Conservation (phyloP, 306 rosid genomes). For the Abrus pulchellus region DNA sequence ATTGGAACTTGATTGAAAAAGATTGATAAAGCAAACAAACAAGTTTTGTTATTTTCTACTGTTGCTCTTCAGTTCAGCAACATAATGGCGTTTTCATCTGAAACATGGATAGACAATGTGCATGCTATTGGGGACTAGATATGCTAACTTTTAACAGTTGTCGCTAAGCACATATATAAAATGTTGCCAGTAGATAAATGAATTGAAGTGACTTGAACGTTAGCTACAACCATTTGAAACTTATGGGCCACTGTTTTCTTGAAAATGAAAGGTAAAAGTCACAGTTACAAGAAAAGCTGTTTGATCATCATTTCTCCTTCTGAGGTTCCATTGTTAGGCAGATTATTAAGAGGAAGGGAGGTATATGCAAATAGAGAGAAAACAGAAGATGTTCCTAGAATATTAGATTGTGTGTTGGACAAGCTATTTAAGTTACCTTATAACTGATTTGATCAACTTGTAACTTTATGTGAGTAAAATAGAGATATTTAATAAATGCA, state of each 20-base stretch:
- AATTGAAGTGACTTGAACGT: constrained; percentile 52
- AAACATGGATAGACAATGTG: constrained; percentile 39
- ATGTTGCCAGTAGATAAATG: constrained; percentile 17
- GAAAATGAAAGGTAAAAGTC: constrained; percentile 5
- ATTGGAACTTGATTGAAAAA: background rate
- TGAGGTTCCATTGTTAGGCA: background rate
- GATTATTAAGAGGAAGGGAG: too few relatives aligned
- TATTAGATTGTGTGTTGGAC: background rate
- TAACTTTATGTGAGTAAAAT: background rate
- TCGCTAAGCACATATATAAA: constrained; percentile 9
- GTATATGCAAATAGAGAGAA: background rate
- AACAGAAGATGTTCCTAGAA: background rate
- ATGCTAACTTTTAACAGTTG: constrained; percentile 32
- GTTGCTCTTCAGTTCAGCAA: constrained; percentile 1
- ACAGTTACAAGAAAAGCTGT: background rate
- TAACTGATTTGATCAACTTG: background rate
- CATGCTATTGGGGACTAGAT: constrained; percentile 8
- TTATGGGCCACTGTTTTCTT: constrained; percentile 17
- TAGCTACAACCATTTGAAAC: constrained; percentile 35
- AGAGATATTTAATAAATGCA: background rate
- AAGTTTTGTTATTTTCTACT: constrained; percentile 27
- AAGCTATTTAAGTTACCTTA: background rate
- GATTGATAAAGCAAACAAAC: constrained; percentile 35
- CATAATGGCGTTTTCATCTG: constrained; percentile 17
- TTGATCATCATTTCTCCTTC: background rate